Conservation (phyloP, 805 yeast species). For the Yarrowia porcina region DNA sequence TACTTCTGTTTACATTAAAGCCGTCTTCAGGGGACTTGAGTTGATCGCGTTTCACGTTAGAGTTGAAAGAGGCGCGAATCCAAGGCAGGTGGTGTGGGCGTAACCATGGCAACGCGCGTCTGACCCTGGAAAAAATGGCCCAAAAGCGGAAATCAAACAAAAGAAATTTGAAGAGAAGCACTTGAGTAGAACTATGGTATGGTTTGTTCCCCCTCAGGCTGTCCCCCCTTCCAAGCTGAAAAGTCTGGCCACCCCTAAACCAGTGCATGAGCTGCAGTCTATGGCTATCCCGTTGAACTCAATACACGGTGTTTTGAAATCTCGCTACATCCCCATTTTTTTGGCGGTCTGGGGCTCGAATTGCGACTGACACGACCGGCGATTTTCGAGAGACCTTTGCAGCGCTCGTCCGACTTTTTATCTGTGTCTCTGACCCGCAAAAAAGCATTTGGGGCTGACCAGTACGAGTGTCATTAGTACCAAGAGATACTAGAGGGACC, state of each 20-base stretch:
- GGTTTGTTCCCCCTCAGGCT: too few species aligned
- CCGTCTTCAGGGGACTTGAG: conserved; percentile 1
- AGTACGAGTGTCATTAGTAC: too few species aligned
- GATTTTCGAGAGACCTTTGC: not conserved
- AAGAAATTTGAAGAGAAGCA: too few species aligned
- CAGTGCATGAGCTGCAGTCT: conserved; percentile 7
- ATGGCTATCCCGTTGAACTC: conserved; percentile 10
- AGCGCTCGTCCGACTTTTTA: too few species aligned
- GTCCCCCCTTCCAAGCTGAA: too few species aligned
- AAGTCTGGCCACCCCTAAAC: conserved; percentile 2
- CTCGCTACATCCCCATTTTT: conserved; percentile 18
- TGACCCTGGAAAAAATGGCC: too few species aligned
- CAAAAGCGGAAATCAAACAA: too few species aligned
- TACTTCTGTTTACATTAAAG: not conserved
- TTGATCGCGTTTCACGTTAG: conserved; percentile 14
- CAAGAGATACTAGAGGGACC: too few species aligned
- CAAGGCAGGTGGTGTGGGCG: not conserved
- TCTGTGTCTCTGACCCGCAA: too few species aligned
- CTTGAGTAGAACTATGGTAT: too few species aligned
- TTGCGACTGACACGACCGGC: not conserved
- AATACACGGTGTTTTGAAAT: conserved; percentile 23
- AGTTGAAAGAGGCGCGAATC: conserved; percentile 14
- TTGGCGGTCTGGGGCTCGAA: not conserved
- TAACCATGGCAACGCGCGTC: not conserved
- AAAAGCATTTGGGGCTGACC: not conserved